These are phyloP conservation scores for Tolypocladium sp. DNA, from an alignment of 2,329 filamentous ascomycete species.

Conservation along the genomic window DNA sequence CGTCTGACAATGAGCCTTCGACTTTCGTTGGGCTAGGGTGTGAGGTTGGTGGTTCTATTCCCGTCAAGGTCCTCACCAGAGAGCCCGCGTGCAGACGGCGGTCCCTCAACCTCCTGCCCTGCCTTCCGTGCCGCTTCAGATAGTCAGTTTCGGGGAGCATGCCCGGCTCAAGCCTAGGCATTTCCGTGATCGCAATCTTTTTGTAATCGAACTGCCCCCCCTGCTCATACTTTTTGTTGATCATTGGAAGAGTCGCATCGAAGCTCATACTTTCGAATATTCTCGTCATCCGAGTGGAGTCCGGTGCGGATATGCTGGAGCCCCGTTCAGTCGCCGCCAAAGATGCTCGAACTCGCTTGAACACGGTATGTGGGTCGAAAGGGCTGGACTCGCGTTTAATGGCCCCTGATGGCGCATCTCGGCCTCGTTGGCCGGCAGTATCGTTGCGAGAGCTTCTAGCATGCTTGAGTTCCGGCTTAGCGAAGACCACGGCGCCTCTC, in stretches of 20 bases:
- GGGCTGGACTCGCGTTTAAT: slow-evolving; percentile 46
- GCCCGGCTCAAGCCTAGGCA: slow-evolving; percentile 18
- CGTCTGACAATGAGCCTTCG: slow-evolving; percentile 29
- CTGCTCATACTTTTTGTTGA: slow-evolving; percentile 50
- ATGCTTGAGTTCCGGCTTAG: slow-evolving; percentile 52
- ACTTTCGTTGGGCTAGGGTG: slow-evolving; percentile 27
- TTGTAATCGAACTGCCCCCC: slow-evolving; percentile 43
- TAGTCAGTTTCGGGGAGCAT: slow-evolving; percentile 37
- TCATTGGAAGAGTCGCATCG: slow-evolving; percentile 40
- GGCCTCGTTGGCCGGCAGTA: slow-evolving; percentile 21
- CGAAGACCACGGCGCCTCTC: slow-evolving; percentile 33
- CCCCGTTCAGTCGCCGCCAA: slow-evolving; percentile 16
- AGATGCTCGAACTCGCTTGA: slow-evolving; percentile 46
- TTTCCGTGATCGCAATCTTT: slow-evolving; percentile 20
- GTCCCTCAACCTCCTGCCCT: slow-evolving; percentile 24
- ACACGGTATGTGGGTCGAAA: slow-evolving; percentile 49
- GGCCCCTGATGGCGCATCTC: slow-evolving; percentile 18
- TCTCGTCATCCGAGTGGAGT: slow-evolving; percentile 28
- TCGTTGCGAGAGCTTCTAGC: slow-evolving; percentile 44
- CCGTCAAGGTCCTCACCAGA: slow-evolving; percentile 16
- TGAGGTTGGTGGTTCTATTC: slow-evolving; percentile 13
- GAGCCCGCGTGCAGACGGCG: slow-evolving; percentile 10
- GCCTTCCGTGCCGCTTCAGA: slow-evolving; percentile 36
- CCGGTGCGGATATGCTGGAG: slow-evolving; percentile 10
- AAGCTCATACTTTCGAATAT: slow-evolving; percentile 48